These are phyloP conservation scores for Eimeria sp. DNA, from an alignment of 169 alveolate species.

Conservation along the genomic window DNA sequence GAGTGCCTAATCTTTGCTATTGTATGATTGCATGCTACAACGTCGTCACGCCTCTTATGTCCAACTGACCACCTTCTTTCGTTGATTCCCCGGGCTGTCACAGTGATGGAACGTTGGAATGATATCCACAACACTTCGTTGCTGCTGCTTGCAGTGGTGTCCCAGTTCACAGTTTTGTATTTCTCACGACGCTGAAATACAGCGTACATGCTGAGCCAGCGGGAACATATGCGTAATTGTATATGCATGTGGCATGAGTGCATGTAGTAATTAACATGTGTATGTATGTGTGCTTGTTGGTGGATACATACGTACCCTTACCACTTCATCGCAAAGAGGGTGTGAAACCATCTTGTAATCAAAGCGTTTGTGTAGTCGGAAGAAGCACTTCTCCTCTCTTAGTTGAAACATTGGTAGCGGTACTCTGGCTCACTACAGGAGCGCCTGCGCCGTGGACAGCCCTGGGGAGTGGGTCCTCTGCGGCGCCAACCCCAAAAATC, in stretches of 20 bases:
- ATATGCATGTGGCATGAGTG: neutral
- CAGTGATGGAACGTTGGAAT: neutral
- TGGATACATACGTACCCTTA: neutral
- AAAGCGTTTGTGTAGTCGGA: too few relatives aligned
- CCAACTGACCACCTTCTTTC: neutral
- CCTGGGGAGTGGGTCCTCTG: conserved; percentile 58
- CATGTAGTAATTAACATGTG: neutral
- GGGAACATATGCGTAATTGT: too few relatives aligned
- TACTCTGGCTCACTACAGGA: conserved; percentile 2
- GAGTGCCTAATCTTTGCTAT: too few relatives aligned
- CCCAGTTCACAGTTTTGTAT: neutral
- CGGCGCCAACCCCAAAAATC: conserved; percentile 53
- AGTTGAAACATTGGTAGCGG: neutral
- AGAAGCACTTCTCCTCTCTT: neutral
- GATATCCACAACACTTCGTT: neutral
- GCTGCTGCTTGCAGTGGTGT: neutral
- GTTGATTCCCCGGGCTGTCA: neutral
- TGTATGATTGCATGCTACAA: neutral
- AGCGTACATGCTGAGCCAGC: neutral
- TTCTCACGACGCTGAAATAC: neutral
- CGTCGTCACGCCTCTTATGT: neutral
- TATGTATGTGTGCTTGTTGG: neutral
- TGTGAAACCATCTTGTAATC: too few relatives aligned
- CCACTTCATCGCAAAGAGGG: too few relatives aligned
- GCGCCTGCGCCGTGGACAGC: conserved; percentile 26